phyloP scores from a whole-genome alignment of 1,139 yeast species.

The Sugiyamaella sp. region DNA sequence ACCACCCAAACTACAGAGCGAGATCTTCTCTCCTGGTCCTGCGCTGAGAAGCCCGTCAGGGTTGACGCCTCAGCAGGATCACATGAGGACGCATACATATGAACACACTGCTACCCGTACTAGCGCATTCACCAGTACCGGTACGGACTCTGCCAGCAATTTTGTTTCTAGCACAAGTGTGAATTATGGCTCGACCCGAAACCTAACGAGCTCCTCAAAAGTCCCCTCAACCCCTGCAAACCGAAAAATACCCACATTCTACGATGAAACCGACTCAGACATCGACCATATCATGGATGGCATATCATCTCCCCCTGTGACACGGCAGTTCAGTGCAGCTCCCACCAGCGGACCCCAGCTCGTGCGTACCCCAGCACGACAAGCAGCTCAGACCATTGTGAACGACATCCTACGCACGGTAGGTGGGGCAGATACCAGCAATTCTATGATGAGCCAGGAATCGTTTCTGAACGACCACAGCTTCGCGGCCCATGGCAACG shows the following conservation, averaged over 20 bases:
- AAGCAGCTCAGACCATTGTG: slow-evolving; percentile 35
- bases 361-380: slow-evolving; percentile 36
- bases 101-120: background rate
- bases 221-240: slow-evolving; percentile 15
- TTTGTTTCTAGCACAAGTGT: background rate
- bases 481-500: slow-evolving; percentile 4
- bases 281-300: slow-evolving; percentile 32
- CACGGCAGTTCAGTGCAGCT: slow-evolving; percentile 32
- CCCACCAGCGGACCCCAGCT: slow-evolving; percentile 23
- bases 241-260: slow-evolving; percentile 19
- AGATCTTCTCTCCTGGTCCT: slow-evolving; percentile 25
- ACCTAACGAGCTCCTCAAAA: background rate
- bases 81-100: background rate
- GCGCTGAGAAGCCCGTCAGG: slow-evolving; percentile 18
- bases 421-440: slow-evolving; percentile 26
- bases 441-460: slow-evolving; percentile 23
- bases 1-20: slow-evolving; percentile 31
- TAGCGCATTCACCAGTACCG: background rate
- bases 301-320: slow-evolving; percentile 39
- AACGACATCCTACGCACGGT: slow-evolving; percentile 32
- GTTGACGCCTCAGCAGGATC: slow-evolving; percentile 12
- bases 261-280: slow-evolving; percentile 33
- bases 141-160: background rate
- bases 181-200: background rate
- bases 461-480: slow-evolving; percentile 19